Conservation (phyloP, 495 filamentous ascomycete species). For the Echria macrotheca region DNA sequence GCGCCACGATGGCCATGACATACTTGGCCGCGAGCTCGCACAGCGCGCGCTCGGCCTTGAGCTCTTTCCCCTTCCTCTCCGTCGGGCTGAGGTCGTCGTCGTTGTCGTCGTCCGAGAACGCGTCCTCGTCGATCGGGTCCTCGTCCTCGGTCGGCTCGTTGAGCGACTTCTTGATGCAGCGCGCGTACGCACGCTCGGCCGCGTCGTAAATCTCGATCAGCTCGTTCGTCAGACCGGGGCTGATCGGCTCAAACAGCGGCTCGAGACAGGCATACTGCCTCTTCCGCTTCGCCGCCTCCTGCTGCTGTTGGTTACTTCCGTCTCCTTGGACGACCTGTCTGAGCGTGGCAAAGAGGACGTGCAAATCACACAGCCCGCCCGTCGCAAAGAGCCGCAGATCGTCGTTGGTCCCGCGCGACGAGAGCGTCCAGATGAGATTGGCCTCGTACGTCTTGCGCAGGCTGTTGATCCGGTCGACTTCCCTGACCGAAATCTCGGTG, state of each 20-base stretch:
- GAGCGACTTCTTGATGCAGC: conserved; percentile 57
- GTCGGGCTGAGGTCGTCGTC: conserved; percentile 49
- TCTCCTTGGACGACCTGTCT: conserved; percentile 39
- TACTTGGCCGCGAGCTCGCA: conserved; percentile 81
- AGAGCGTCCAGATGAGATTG: conserved; percentile 61
- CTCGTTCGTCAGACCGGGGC: conserved; percentile 49
- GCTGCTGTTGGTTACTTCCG: not conserved
- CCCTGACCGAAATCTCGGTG: conserved; percentile 40
- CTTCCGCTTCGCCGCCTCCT: conserved; percentile 9
- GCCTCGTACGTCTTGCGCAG: conserved; percentile 52
- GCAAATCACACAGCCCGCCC: conserved; percentile 70
- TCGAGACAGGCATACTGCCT: conserved; percentile 50
- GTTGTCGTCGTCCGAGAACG: conserved; percentile 55
- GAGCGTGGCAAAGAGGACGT: conserved; percentile 72
- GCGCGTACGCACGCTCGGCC: conserved; percentile 70
- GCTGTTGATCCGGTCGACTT: conserved; percentile 53
- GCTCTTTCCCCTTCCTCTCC: conserved; percentile 52
- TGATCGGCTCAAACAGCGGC: conserved; percentile 60
- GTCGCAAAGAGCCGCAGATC: conserved; percentile 70
- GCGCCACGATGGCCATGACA: conserved; percentile 69
- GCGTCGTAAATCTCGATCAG: conserved; percentile 68
- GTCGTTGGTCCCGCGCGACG: conserved; percentile 59
- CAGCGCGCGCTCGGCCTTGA: conserved; percentile 73
- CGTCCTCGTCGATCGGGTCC: conserved; percentile 51
- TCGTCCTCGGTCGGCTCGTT: conserved; percentile 65